Evolutionary conservation across 2,329 filamentous ascomycete genomes (phyloP).

Genomic region (Celoporthe dispersa): DNA sequence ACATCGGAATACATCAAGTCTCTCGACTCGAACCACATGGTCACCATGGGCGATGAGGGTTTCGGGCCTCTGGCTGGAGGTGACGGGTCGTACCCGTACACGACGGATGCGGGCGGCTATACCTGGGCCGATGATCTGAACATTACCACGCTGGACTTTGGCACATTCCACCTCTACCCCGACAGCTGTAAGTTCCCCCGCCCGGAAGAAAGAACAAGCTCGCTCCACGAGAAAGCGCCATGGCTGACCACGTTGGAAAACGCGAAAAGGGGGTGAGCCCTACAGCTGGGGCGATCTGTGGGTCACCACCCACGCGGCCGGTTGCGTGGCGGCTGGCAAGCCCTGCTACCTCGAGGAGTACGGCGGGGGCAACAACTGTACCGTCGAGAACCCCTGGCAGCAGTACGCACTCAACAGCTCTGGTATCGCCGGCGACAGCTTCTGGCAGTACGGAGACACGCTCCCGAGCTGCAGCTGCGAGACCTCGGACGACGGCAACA

Average conservation of each 20-base stretch:
- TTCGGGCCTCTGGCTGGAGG: slow-evolving; percentile 47
- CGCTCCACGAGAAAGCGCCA: not conserved
- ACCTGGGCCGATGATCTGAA: slow-evolving; percentile 56
- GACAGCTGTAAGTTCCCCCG: slow-evolving; percentile 28
- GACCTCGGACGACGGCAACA: slow-evolving; percentile 31
- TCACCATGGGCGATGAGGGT: slow-evolving; percentile 64
- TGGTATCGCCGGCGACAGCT: slow-evolving; percentile 31
- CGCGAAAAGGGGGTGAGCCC: slow-evolving; percentile 25
- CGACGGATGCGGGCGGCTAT: slow-evolving; percentile 50
- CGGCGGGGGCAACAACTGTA: slow-evolving; percentile 29
- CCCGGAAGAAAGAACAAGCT: not conserved
- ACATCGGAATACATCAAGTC: slow-evolving; percentile 67
- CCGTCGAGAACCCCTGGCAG: slow-evolving; percentile 32
- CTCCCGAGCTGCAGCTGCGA: slow-evolving; percentile 29
- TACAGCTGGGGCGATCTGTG: slow-evolving; percentile 31
- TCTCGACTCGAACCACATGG: slow-evolving; percentile 65
- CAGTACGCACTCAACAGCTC: slow-evolving; percentile 28
- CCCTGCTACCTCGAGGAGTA: slow-evolving; percentile 33
- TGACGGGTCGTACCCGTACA: slow-evolving; percentile 58
- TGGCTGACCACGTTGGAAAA: not conserved
- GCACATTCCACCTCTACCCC: slow-evolving; percentile 56
- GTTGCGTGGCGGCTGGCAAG: slow-evolving; percentile 29
- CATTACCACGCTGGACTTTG: slow-evolving; percentile 59
- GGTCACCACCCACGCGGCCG: slow-evolving; percentile 30
- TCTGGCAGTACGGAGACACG: slow-evolving; percentile 32